Evolutionary conservation across 257 asterid genomes (phyloP).

Genomic region (Plantago major): DNA sequence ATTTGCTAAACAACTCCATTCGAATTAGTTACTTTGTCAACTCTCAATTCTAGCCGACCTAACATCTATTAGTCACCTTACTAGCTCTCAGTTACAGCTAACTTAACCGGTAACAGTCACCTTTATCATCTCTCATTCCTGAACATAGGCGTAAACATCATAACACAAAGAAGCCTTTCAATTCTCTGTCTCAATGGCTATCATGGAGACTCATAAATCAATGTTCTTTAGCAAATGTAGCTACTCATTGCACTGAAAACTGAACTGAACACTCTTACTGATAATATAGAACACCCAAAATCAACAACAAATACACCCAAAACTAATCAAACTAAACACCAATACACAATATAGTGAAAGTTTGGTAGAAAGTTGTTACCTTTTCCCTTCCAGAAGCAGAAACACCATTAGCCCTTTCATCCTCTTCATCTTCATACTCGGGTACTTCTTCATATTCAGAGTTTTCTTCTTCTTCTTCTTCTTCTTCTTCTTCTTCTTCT

Average conservation of each 20-base stretch:
- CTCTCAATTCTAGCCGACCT: too few species aligned
- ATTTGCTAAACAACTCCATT: too few species aligned
- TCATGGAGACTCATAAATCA: not conserved
- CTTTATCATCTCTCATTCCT: not conserved
- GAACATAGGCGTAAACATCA: not conserved
- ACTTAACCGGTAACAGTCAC: not conserved
- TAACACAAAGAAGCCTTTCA: not conserved
- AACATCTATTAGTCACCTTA: too few species aligned
- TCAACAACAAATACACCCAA: too few species aligned
- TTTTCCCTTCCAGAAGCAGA: constrained; percentile 38
- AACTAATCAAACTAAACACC: not conserved
- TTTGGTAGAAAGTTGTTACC: constrained; percentile 26
- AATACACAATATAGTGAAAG: too few species aligned
- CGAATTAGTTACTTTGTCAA: too few species aligned
- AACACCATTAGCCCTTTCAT: constrained; percentile 64
- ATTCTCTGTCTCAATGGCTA: not conserved
- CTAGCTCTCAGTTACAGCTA: not conserved
- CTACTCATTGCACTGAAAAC: not conserved
- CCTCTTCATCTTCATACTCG: constrained; percentile 63
- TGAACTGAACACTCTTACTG: not conserved
- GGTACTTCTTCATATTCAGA: constrained; percentile 22
- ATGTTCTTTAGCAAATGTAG: not conserved
- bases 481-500: constrained; percentile 9
- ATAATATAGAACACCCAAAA: too few species aligned
- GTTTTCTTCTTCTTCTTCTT: too few species aligned